These are phyloP conservation scores for Talaromyces sp. DNA, from an alignment of 2,329 filamentous ascomycete species.

Conservation along the genomic window DNA sequence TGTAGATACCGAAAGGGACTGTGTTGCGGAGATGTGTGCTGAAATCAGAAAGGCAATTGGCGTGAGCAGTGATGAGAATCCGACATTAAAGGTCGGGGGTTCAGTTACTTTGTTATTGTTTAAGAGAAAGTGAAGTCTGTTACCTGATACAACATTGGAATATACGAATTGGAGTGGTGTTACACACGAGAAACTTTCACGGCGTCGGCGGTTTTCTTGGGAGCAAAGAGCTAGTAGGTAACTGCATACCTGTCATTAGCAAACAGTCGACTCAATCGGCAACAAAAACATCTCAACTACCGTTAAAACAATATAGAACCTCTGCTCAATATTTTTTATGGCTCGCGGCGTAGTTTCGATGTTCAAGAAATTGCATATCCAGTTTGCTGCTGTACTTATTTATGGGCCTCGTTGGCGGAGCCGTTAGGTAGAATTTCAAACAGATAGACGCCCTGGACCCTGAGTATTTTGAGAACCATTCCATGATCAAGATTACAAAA, in stretches of 20 bases:
- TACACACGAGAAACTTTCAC: not conserved
- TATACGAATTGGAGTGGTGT: not conserved
- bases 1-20: slow-evolving; percentile 36
- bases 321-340: slow-evolving; percentile 32
- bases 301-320: slow-evolving; percentile 32
- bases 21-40: slow-evolving; percentile 17
- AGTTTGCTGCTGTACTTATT: slow-evolving; percentile 22
- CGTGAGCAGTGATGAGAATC: not conserved
- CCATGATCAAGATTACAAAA: no score
- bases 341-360: slow-evolving; percentile 21
- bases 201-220: not conserved
- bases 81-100: slow-evolving; percentile 13
- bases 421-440: slow-evolving; percentile 23
- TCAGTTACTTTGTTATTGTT: slow-evolving; percentile 17
- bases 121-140: slow-evolving; percentile 19
- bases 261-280: slow-evolving; percentile 37
- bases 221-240: not conserved
- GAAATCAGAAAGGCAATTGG: slow-evolving; percentile 16
- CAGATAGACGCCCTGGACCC: slow-evolving; percentile 5
- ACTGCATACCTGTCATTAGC: slow-evolving; percentile 21
- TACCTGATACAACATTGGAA: not conserved
- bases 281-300: slow-evolving; percentile 25
- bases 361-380: slow-evolving; percentile 23
- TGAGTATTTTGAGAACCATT: no score
- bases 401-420: slow-evolving; percentile 21